Evolutionary conservation across 371 early-diverging fungal species (phyloP).

Genomic region (Mycotypha africana): DNA sequence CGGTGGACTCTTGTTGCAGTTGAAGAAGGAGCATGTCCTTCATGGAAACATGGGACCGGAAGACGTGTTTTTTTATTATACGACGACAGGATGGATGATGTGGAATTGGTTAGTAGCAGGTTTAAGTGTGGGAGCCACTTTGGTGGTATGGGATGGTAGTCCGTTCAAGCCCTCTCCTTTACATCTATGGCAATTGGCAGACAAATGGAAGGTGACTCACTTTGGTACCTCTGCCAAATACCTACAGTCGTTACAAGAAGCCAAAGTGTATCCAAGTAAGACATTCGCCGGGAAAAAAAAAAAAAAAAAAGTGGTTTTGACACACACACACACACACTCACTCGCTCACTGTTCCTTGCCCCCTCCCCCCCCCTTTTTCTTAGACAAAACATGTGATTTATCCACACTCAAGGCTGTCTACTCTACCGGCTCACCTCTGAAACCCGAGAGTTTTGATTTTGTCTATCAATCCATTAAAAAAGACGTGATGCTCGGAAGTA

Average conservation of each 20-base stretch:
- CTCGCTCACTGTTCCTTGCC: neutral
- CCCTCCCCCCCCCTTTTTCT: too few relatives aligned
- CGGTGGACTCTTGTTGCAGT: slow-evolving; percentile 88
- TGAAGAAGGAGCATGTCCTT: slow-evolving; percentile 90
- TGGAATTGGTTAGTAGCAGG: slow-evolving; percentile 96
- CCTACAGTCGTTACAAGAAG: slow-evolving; percentile 87
- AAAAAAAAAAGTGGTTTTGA: too few relatives aligned
- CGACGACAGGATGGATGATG: slow-evolving; percentile 99
- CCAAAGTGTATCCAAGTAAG: slow-evolving; percentile 57
- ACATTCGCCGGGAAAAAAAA: neutral
- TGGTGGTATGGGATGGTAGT: slow-evolving; percentile 92
- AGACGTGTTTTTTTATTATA: slow-evolving; percentile 91
- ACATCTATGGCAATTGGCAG: slow-evolving; percentile 77
- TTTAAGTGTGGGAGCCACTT: slow-evolving; percentile 73
- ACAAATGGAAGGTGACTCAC: slow-evolving; percentile 73
- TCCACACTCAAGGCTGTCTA: slow-evolving; percentile 72
- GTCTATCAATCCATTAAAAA: slow-evolving; percentile 79
- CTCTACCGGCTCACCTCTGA: slow-evolving; percentile 94
- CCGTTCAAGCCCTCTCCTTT: slow-evolving; percentile 84
- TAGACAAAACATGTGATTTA: slow-evolving; percentile 48
- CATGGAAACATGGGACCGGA: slow-evolving; percentile 71
- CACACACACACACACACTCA: too few relatives aligned
- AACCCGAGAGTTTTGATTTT: slow-evolving; percentile 88
- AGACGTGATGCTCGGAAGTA: slow-evolving; percentile 83
- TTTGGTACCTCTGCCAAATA: slow-evolving; percentile 97